Evolutionary conservation across 495 filamentous ascomycete species (phyloP).

Genomic region (Chaetomidium leptoderma): DNA sequence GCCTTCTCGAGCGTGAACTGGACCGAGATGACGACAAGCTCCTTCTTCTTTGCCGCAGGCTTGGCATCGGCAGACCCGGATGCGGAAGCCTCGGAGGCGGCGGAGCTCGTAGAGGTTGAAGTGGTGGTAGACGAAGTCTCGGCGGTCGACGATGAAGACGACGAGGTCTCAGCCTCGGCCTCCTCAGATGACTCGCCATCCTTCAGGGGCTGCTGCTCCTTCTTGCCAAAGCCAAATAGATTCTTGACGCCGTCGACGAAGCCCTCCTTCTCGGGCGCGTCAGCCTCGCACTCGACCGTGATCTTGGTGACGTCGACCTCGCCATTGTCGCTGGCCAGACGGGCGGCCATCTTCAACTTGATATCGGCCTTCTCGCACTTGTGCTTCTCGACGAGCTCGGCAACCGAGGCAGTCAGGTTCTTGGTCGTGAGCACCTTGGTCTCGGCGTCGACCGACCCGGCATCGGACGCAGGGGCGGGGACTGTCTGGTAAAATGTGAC

Average conservation of each 20-base stretch:
- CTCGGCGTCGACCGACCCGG: conserved; percentile 45
- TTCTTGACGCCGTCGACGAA: conserved; percentile 91
- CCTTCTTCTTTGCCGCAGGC: conserved; percentile 53
- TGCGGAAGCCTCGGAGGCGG: conserved; percentile 40
- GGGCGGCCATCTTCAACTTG: conserved; percentile 70
- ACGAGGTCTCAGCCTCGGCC: conserved; percentile 43
- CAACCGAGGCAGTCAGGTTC: conserved; percentile 80
- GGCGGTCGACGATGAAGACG: conserved; percentile 43
- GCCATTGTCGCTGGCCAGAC: conserved; percentile 68
- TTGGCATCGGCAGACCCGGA: conserved; percentile 41
- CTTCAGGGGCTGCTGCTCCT: conserved; percentile 76
- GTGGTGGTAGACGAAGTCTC: conserved; percentile 35
- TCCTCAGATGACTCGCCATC: conserved; percentile 52
- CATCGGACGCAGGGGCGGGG: conserved; percentile 31
- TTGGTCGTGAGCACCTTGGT: conserved; percentile 57
- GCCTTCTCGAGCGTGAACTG: conserved; percentile 56
- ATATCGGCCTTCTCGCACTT: conserved; percentile 74
- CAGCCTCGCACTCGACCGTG: conserved; percentile 77
- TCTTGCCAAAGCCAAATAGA: conserved; percentile 84
- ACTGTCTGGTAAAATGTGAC: conserved; percentile 74
- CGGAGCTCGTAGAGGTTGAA: conserved; percentile 39
- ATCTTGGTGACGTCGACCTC: conserved; percentile 74
- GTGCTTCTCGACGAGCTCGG: conserved; percentile 66
- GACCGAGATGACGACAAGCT: conserved; percentile 66
- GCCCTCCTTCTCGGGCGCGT: conserved; percentile 64